These are phyloP conservation scores for Saturnispora gosingensis DNA, from an alignment of 805 yeast species.

Conservation along the genomic window DNA sequence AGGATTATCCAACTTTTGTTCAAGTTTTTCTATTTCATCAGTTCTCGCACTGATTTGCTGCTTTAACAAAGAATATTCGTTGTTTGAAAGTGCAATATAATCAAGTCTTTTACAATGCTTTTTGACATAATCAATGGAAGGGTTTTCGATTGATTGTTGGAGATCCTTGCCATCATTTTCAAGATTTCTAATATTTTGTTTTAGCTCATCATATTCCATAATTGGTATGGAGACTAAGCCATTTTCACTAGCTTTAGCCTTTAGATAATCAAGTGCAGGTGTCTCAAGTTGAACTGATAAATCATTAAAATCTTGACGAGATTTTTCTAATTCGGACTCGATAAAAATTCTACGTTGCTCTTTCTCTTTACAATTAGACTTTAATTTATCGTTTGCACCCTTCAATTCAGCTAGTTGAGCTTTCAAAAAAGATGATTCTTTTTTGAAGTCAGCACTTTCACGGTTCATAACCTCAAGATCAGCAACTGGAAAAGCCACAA, in stretches of 20 bases:
- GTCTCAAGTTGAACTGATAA: slow-evolving; percentile 6
- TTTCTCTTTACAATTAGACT: background rate
- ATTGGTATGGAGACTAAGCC: slow-evolving; percentile 12
- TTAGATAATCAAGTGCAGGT: slow-evolving; percentile 11
- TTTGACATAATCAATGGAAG: slow-evolving; percentile 1
- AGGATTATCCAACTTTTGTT: slow-evolving; percentile 4
- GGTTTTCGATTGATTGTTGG: background rate
- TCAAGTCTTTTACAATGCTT: background rate
- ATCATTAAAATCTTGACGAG: background rate
- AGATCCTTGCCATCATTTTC: background rate
- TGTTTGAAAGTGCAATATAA: background rate
- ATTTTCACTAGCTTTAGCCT: slow-evolving; percentile 1
- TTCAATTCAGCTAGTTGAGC: background rate
- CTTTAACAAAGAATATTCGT: background rate
- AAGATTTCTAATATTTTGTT: background rate
- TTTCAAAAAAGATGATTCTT: slow-evolving; percentile 3
- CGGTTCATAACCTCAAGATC: slow-evolving; percentile 1
- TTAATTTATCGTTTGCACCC: background rate
- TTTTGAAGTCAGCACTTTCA: slow-evolving; percentile 6
- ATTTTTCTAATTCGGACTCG: background rate
- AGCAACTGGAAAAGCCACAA: slow-evolving; percentile 18
- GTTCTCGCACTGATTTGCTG: background rate
- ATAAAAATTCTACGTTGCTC: background rate
- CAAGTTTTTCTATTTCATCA: background rate
- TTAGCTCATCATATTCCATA: slow-evolving; percentile 21